Evolutionary conservation across 2,329 filamentous ascomycete genomes (phyloP).

Genomic region (Botrytis paeoniae): DNA sequence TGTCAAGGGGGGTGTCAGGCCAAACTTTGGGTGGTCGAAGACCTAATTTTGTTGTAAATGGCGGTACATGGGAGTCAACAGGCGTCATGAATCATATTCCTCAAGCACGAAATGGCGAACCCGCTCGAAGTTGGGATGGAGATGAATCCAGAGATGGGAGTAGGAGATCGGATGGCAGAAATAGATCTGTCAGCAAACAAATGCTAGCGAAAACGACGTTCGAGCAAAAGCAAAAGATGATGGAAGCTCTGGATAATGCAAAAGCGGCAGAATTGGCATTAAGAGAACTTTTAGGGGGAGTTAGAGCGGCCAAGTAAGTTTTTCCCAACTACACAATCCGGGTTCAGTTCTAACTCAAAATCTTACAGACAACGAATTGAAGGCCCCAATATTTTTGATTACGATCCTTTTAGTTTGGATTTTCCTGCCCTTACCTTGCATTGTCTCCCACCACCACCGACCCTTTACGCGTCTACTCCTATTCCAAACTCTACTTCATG

Average conservation of each 20-base stretch:
- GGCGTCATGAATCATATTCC: slow-evolving; percentile 76
- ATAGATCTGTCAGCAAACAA: slow-evolving; percentile 47
- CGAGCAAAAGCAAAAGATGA: slow-evolving; percentile 60
- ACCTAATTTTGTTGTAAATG: slow-evolving; percentile 32
- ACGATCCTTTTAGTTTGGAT: slow-evolving; percentile 80
- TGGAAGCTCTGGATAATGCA: slow-evolving; percentile 74
- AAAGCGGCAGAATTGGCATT: slow-evolving; percentile 81
- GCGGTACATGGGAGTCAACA: slow-evolving; percentile 70
- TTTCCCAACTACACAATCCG: background rate
- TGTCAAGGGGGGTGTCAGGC: background rate
- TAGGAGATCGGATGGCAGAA: slow-evolving; percentile 38
- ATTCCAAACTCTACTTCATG: slow-evolving; percentile 77
- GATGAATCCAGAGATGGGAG: slow-evolving; percentile 37
- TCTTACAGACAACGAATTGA: slow-evolving; percentile 52
- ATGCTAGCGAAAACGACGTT: slow-evolving; percentile 51
- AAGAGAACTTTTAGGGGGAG: slow-evolving; percentile 75
- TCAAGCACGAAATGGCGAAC: slow-evolving; percentile 47
- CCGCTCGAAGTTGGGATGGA: slow-evolving; percentile 40
- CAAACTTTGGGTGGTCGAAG: slow-evolving; percentile 36
- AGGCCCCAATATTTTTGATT: slow-evolving; percentile 64
- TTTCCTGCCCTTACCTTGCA: slow-evolving; percentile 83
- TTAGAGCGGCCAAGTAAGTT: slow-evolving; percentile 77
- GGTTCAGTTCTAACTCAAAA: background rate
- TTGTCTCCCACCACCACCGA: slow-evolving; percentile 75
- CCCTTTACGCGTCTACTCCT: slow-evolving; percentile 72